Base-by-base conservation (phyloP, 345 rosid genomes). In the Lenwebbia sp. region DNA sequence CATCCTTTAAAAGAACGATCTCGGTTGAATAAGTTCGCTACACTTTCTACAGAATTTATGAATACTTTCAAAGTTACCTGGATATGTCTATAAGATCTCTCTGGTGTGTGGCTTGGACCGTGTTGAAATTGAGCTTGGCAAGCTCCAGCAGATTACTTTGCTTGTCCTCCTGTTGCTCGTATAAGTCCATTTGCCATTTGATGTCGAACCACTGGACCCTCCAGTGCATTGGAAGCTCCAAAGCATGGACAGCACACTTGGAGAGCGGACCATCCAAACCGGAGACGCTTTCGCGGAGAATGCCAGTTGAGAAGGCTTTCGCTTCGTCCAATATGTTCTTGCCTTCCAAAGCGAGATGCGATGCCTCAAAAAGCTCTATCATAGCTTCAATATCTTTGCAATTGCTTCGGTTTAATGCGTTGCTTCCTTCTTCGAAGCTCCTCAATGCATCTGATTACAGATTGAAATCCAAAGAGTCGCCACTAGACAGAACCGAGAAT, bases 201-300 rank as follows among this genome's bases (percentile, higher is more conserved):
- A 91, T 93, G 25, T 91, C 91, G 50, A 91, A 91, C 95, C 95
- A 93, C 4, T 81, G 84, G 33, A 90, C 91, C 47, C 93, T 84
- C 92, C 93, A 78, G 17, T 93, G 91, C 5, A 81, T 85, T 7
- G 93, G 84, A 26, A 93, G 90, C 84, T 91, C 94, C 88, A 91
- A 87, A 25, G 87, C 85, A 50, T 87, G 93, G 7, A 49, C 81
- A 12, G 56, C 86, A 2, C 85, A 82, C 51, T 86, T 56, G 1
- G 78, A 83, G 50, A 90, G 54, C 81, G 82, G 52, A 74, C 49
- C 17, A 10, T 85, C 90, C 21, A 56, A 14, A 51, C 56, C 37
- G 19, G 83, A 54, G 54, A 33, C 30, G 12, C 44, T 37, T 21
- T 17, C 78, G 65, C 85, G 83, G 4, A 92, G 87, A 54, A 58